phyloP scores from a whole-genome alignment of 495 filamentous ascomycete genomes.

The Paragyromitra xinjiangensis region DNA sequence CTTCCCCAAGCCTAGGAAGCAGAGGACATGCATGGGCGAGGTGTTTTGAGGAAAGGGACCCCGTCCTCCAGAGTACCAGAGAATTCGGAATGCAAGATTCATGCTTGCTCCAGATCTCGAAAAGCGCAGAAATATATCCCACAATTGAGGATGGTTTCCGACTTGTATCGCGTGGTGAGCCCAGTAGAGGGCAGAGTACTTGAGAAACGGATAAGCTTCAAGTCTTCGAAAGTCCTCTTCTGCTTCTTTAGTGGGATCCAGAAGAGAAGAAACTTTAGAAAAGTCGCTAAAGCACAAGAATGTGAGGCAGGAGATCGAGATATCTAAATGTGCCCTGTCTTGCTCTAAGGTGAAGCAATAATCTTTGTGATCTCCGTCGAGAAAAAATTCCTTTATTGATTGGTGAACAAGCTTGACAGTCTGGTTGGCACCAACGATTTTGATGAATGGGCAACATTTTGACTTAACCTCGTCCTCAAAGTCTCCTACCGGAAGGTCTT shows the following conservation, averaged over 20 bases:
- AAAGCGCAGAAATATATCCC: constrained; percentile 5
- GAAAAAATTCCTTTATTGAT: constrained; percentile 28
- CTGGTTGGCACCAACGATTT: constrained; percentile 16
- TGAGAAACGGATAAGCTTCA: constrained; percentile 4
- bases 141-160: not conserved
- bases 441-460: constrained; percentile 18
- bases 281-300: constrained; percentile 32
- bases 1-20: constrained; percentile 3
- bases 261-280: not conserved
- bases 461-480: constrained; percentile 13
- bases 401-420: constrained; percentile 26
- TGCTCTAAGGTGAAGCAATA: not conserved
- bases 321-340: not conserved
- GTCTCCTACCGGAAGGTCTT: not conserved
- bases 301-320: constrained; percentile 17
- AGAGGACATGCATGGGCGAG: constrained; percentile 27
- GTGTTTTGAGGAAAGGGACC: constrained; percentile 5
- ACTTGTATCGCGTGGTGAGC: not conserved
- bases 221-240: constrained; percentile 6
- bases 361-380: not conserved
- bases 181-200: constrained; percentile 26
- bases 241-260: not conserved
- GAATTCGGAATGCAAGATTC: constrained; percentile 14
- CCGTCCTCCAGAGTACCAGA: constrained; percentile 15
- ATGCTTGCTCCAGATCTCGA: not conserved